A percentile compares a stretch with the other conserved stretches of the same genome.
These are phyloP conservation scores for Melanogaster broomeanus DNA, from an alignment of 768 basidiomycete species.

Conservation along the genomic window DNA sequence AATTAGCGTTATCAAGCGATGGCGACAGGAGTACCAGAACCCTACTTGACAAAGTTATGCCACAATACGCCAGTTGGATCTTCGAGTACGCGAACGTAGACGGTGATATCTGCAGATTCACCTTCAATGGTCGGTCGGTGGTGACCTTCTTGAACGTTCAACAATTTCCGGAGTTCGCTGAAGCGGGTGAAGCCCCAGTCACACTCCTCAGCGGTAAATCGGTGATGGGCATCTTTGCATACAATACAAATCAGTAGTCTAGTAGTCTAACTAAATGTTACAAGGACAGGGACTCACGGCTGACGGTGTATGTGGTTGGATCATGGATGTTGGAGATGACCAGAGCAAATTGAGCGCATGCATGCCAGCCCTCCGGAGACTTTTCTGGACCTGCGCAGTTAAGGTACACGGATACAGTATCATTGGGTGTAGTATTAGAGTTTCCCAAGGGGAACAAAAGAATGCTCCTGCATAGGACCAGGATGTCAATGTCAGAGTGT, in stretches of 20 bases:
- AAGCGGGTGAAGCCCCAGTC: constrained; percentile 99
- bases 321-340: constrained; percentile 96
- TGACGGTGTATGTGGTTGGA: constrained; percentile 95
- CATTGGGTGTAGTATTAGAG: constrained; percentile 97
- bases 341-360: constrained; percentile 97
- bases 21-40: constrained; percentile 6
- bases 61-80: constrained; percentile 98
- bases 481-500: background rate
- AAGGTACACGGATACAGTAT: constrained; percentile 99
- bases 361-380: constrained; percentile 98
- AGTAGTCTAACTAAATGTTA: constrained; percentile 34
- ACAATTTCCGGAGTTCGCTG: constrained; percentile 94
- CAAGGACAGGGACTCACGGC: constrained; percentile 57
- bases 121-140: constrained; percentile 92
- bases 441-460: constrained; percentile 98
- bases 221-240: constrained; percentile 91
- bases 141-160: constrained; percentile 79
- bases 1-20: constrained; percentile 20
- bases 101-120: constrained; percentile 92
- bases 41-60: constrained; percentile 99
- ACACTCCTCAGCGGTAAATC: constrained; percentile 98
- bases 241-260: constrained; percentile 2
- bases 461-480: constrained; percentile 76
- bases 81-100: constrained; percentile 94
- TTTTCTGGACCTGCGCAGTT: constrained; percentile 99